These are phyloP conservation scores for Perkinsus olseni DNA, from an alignment of 169 alveolate species.

Conservation along the genomic window DNA sequence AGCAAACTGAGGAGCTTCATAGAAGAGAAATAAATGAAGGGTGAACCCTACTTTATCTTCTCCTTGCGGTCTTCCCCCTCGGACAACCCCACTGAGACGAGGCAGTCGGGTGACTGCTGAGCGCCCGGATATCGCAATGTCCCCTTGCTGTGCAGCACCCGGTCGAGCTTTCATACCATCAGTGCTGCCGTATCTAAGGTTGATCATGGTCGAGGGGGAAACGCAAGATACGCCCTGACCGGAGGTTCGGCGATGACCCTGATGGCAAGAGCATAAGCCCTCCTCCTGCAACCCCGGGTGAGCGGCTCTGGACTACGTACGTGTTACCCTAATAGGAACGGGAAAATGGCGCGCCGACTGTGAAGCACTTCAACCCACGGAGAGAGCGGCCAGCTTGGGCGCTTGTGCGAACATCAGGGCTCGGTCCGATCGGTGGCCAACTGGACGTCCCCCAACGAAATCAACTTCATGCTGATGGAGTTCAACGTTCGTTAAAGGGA, in stretches of 20 bases:
- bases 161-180: too few species aligned
- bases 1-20: too few species aligned
- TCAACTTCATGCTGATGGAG: neutral
- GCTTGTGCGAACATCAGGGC: neutral
- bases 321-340: neutral
- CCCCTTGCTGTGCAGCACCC: too few species aligned
- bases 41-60: neutral
- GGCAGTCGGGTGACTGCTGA: neutral
- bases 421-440: neutral
- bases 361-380: neutral
- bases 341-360: neutral
- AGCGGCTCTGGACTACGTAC: neutral
- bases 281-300: neutral
- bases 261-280: neutral
- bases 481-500: neutral
- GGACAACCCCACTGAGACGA: neutral
- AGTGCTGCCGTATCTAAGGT: neutral
- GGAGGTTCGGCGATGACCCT: neutral
- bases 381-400: neutral
- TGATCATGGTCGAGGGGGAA: neutral
- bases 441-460: neutral
- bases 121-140: neutral
- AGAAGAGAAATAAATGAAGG: too few species aligned
- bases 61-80: neutral
- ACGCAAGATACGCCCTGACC: neutral